Conservation (phyloP, 2,329 filamentous ascomycete species). For the Fusarium tricinctum region DNA sequence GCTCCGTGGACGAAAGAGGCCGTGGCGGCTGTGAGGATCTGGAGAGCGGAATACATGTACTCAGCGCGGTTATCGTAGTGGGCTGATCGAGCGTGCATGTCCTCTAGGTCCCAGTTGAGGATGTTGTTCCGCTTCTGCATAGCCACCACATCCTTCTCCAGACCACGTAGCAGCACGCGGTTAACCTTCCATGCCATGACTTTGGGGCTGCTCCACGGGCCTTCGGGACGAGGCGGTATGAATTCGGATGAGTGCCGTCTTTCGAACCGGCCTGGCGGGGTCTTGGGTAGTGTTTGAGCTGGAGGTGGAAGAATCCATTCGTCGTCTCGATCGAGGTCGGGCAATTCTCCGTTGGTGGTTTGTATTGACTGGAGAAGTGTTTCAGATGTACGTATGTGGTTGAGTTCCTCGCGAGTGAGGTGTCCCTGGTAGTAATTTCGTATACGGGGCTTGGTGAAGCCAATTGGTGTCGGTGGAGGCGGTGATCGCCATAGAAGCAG, state of each 20-base stretch:
- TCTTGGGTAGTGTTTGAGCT: constrained; percentile 40
- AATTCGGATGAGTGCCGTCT: constrained; percentile 40
- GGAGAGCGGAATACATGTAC: constrained; percentile 72
- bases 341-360: constrained; percentile 43
- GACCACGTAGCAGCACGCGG: constrained; percentile 60
- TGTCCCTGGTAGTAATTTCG: constrained; percentile 66
- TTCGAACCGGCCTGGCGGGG: constrained; percentile 23
- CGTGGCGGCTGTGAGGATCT: constrained; percentile 71
- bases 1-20: constrained; percentile 77
- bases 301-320: constrained; percentile 53
- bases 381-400: constrained; percentile 54
- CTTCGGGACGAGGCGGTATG: constrained; percentile 53
- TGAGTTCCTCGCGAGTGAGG: constrained; percentile 61
- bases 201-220: constrained; percentile 58
- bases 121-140: constrained; percentile 63
- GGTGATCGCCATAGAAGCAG: constrained; percentile 58
- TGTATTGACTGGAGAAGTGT: constrained; percentile 55
- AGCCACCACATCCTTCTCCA: constrained; percentile 63
- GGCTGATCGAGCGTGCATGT: constrained; percentile 68
- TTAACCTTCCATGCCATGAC: constrained; percentile 60
- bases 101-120: constrained; percentile 64
- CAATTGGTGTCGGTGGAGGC: constrained; percentile 54
- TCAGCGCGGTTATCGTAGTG: constrained; percentile 75
- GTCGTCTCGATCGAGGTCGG: constrained; percentile 51
- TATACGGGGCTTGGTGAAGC: constrained; percentile 60